Evolutionary conservation across 768 basidiomycete species (phyloP).

Genomic region (Russula compacta): DNA sequence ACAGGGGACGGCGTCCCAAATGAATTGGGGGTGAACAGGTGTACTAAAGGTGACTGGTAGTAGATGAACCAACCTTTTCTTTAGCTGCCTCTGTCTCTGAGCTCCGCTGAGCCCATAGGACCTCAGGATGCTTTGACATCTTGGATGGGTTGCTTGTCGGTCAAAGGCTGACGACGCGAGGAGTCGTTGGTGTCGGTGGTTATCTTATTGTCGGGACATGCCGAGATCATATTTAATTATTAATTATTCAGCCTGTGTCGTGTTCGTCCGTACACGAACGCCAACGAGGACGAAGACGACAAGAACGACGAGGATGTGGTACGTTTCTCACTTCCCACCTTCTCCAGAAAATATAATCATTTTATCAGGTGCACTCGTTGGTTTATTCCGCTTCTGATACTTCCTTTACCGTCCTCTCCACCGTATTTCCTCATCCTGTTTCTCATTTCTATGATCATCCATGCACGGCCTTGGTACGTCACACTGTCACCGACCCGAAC

Average conservation of each 20-base stretch:
- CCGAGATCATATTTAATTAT: neutral
- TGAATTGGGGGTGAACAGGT: neutral
- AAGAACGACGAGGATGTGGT: constrained; percentile 43
- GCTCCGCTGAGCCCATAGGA: constrained; percentile 94
- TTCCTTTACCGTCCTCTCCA: constrained; percentile 72
- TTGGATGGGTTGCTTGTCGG: neutral
- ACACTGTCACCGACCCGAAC: neutral
- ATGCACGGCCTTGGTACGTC: constrained; percentile 76
- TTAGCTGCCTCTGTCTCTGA: constrained; percentile 43
- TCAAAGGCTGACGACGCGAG: neutral
- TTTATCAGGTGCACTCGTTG: constrained; percentile 69
- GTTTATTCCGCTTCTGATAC: constrained; percentile 68
- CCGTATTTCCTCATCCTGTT: constrained; percentile 75
- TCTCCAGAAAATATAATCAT: neutral
- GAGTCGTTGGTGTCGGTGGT: neutral
- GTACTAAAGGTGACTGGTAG: constrained; percentile 3
- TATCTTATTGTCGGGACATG: constrained; percentile 1
- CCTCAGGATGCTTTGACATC: constrained; percentile 60
- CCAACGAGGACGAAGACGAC: neutral
- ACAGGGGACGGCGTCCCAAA: neutral
- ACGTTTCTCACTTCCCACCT: constrained; percentile 22
- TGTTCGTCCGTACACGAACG: neutral
- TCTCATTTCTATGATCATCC: constrained; percentile 65
- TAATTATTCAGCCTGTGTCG: neutral
- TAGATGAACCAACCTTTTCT: constrained; percentile 47